Conservation (phyloP, 2,329 filamentous ascomycete species). For the Colletotrichum sansevieriae region DNA sequence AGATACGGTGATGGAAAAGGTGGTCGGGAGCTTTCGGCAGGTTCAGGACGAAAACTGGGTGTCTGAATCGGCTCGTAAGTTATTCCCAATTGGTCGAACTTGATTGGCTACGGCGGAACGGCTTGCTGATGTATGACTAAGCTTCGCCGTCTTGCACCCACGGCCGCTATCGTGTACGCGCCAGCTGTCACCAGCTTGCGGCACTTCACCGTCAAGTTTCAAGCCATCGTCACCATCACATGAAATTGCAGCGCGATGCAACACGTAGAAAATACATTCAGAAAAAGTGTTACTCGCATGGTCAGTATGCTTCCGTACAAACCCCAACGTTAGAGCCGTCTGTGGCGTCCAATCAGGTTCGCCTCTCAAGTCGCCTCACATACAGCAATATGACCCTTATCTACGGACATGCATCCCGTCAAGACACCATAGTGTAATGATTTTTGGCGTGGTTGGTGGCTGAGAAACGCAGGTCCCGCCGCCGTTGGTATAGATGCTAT, state of each 20-base stretch:
- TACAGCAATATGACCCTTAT: constrained; percentile 10
- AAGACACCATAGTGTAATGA: constrained; percentile 15
- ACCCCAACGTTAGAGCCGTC: constrained; percentile 1
- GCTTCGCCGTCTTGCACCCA: background rate
- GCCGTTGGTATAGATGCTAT: constrained; percentile 39
- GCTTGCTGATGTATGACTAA: constrained; percentile 28
- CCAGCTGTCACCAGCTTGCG: constrained; percentile 13
- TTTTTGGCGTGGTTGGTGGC: constrained; percentile 32
- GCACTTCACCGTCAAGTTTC: constrained; percentile 15
- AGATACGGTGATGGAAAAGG: constrained; percentile 47
- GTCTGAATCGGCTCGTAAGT: constrained; percentile 56
- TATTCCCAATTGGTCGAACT: constrained; percentile 62
- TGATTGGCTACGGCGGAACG: constrained; percentile 57
- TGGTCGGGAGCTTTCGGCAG: constrained; percentile 57
- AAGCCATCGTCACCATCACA: constrained; percentile 23
- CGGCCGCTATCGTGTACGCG: background rate
- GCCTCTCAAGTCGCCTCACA: background rate
- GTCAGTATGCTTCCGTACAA: constrained; percentile 18
- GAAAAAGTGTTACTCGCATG: constrained; percentile 4
- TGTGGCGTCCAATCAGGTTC: constrained; percentile 6
- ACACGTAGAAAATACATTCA: background rate
- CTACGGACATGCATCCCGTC: constrained; percentile 8
- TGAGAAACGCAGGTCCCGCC: constrained; percentile 31
- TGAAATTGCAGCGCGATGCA: constrained; percentile 1
- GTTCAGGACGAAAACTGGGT: constrained; percentile 40